phyloP scores from a whole-genome alignment of 129 eudicot genomes.

The Flaveria bidentis region DNA sequence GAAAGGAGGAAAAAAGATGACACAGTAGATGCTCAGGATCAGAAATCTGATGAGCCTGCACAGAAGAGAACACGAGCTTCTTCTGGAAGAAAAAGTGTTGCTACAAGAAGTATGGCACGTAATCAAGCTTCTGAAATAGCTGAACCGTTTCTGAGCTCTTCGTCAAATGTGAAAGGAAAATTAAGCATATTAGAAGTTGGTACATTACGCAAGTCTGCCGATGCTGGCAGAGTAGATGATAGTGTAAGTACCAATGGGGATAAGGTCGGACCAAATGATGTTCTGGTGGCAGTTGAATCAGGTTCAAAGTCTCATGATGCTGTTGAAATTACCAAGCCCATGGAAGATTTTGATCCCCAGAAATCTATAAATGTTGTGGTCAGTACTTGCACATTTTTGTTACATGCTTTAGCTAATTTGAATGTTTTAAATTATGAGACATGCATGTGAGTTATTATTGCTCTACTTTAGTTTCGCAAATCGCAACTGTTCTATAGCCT shows the following conservation, averaged over 20 bases:
- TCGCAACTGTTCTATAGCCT: background rate
- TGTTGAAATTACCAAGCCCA: constrained; percentile 23
- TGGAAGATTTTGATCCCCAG: constrained; percentile 21
- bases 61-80: constrained; percentile 52
- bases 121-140: constrained; percentile 30
- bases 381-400: background rate
- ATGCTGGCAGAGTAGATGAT: constrained; percentile 15
- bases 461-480: background rate
- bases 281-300: constrained; percentile 22
- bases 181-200: constrained; percentile 25
- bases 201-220: constrained; percentile 12
- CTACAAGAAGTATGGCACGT: constrained; percentile 53
- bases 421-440: background rate
- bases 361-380: constrained; percentile 22
- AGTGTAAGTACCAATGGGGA: constrained; percentile 19
- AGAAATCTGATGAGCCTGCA: constrained; percentile 46
- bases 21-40: constrained; percentile 44
- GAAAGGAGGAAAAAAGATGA: constrained; percentile 57
- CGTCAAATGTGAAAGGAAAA: constrained; percentile 25
- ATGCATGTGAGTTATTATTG: background rate
- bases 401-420: constrained; percentile 14
- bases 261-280: constrained; percentile 17
- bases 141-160: constrained; percentile 27
- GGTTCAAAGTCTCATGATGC: constrained; percentile 21
- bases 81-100: constrained; percentile 49